Evolutionary conservation across 2,329 filamentous ascomycete species (phyloP).

Genomic region (Phaeosphaeriaceae sp.): DNA sequence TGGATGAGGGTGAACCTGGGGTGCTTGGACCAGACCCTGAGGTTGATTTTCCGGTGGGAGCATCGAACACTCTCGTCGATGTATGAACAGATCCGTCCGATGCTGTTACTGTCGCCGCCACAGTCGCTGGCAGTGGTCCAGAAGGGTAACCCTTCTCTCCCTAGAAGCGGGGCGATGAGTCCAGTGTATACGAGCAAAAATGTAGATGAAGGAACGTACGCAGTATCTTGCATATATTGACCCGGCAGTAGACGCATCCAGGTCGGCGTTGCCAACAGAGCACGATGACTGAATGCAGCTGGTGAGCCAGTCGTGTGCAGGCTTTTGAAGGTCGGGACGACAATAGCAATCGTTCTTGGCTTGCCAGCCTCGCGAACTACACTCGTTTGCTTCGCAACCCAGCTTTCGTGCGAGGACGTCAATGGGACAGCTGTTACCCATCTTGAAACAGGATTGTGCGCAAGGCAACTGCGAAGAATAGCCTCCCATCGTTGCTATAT

Average conservation of each 20-base stretch:
- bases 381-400: conserved; percentile 9
- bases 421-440: conserved; percentile 5
- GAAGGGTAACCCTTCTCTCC: conserved; percentile 14
- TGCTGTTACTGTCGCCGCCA: conserved; percentile 11
- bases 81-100: not conserved
- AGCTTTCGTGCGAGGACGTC: conserved; percentile 15
- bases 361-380: conserved; percentile 11
- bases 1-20: not conserved
- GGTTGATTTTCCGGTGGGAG: not conserved
- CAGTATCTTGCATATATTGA: conserved; percentile 20
- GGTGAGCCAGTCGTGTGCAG: conserved; percentile 13
- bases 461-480: conserved; percentile 15
- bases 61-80: not conserved
- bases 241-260: conserved; percentile 18
- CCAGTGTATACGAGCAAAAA: not conserved
- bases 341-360: conserved; percentile 28
- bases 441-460: conserved; percentile 16
- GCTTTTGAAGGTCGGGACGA: conserved; percentile 15
- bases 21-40: not conserved
- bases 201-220: not conserved
- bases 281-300: conserved; percentile 14
- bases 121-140: conserved; percentile 9
- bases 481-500: conserved; percentile 12
- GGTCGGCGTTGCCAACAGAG: conserved; percentile 13
- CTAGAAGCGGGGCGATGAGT: not conserved